Conservation (phyloP, 2,329 filamentous ascomycete species). For the Paecilomyces formosus region DNA sequence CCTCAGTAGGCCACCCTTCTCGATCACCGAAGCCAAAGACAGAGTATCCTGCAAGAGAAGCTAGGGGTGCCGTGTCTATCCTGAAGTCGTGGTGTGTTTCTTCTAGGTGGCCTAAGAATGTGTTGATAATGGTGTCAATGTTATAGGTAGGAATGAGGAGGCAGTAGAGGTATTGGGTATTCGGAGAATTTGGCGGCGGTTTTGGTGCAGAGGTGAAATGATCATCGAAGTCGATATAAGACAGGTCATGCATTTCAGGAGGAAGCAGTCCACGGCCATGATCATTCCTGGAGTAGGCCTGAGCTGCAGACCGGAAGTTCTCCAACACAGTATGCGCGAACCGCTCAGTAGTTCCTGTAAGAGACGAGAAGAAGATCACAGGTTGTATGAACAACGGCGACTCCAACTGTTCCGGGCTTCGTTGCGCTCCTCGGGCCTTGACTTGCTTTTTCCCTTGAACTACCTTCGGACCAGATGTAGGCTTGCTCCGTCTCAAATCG, state of each 20-base stretch:
- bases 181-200: slow-evolving; percentile 35
- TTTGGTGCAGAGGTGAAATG: slow-evolving; percentile 77
- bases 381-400: slow-evolving; percentile 46
- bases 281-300: slow-evolving; percentile 16
- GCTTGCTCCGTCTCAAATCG: slow-evolving; percentile 8
- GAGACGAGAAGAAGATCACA: slow-evolving; percentile 80
- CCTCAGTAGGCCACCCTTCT: slow-evolving; percentile 85
- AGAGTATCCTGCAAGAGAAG: slow-evolving; percentile 71
- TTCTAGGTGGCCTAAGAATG: slow-evolving; percentile 75
- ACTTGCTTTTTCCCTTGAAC: slow-evolving; percentile 25
- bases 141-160: slow-evolving; percentile 87
- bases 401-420: slow-evolving; percentile 10
- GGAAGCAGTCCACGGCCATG: slow-evolving; percentile 36
- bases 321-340: slow-evolving; percentile 59
- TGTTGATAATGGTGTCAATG: slow-evolving; percentile 85
- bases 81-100: slow-evolving; percentile 97
- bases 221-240: slow-evolving; percentile 86
- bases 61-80: slow-evolving; percentile 81
- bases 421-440: slow-evolving; percentile 17
- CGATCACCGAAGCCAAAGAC: slow-evolving; percentile 91
- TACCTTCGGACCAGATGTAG: slow-evolving; percentile 21
- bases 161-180: slow-evolving; percentile 67
- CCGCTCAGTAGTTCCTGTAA: slow-evolving; percentile 76
- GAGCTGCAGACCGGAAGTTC: slow-evolving; percentile 41
- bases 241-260: slow-evolving; percentile 66